These are phyloP conservation scores for Nemania sp. DNA, from an alignment of 2,329 filamentous ascomycete species.

Conservation along the genomic window DNA sequence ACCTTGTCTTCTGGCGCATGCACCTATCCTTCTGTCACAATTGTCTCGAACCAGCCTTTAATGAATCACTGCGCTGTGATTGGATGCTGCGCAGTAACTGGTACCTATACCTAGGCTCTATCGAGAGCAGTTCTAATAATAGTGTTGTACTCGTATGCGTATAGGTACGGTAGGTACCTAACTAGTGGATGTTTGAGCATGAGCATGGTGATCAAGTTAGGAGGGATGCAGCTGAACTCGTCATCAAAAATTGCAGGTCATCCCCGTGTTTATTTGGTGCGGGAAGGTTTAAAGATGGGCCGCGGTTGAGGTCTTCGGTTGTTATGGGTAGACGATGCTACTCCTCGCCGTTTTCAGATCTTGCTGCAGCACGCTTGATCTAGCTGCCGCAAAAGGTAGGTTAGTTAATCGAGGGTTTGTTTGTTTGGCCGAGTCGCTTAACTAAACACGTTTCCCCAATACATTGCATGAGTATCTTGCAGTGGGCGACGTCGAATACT, in stretches of 20 bases:
- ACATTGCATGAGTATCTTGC: slow-evolving; percentile 29
- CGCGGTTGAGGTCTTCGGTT: neutral
- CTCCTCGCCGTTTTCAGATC: slow-evolving; percentile 31
- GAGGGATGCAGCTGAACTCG: slow-evolving; percentile 25
- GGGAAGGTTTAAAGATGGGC: neutral
- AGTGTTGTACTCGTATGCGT: slow-evolving; percentile 17
- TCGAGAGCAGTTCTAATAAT: slow-evolving; percentile 32
- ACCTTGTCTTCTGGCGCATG: slow-evolving; percentile 46
- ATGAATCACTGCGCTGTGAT: slow-evolving; percentile 22
- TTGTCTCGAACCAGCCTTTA: slow-evolving; percentile 44
- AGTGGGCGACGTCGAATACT: slow-evolving; percentile 13
- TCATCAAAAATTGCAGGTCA: slow-evolving; percentile 12
- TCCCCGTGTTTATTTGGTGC: neutral
- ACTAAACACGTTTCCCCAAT: slow-evolving; percentile 30
- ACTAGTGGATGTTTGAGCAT: slow-evolving; percentile 24
- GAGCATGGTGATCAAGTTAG: slow-evolving; percentile 21
- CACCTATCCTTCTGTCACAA: slow-evolving; percentile 48
- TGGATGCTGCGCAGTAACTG: slow-evolving; percentile 28
- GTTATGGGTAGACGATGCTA: slow-evolving; percentile 6
- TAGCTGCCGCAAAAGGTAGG: slow-evolving; percentile 29
- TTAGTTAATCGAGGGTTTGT: slow-evolving; percentile 20
- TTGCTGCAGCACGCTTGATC: slow-evolving; percentile 35
- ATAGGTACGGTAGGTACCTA: slow-evolving; percentile 22
- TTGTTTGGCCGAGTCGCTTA: slow-evolving; percentile 34
- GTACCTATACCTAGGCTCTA: slow-evolving; percentile 16